phyloP scores from a whole-genome alignment of 192 early-diverging fungal species.

The Chytriomyces sp. region DNA sequence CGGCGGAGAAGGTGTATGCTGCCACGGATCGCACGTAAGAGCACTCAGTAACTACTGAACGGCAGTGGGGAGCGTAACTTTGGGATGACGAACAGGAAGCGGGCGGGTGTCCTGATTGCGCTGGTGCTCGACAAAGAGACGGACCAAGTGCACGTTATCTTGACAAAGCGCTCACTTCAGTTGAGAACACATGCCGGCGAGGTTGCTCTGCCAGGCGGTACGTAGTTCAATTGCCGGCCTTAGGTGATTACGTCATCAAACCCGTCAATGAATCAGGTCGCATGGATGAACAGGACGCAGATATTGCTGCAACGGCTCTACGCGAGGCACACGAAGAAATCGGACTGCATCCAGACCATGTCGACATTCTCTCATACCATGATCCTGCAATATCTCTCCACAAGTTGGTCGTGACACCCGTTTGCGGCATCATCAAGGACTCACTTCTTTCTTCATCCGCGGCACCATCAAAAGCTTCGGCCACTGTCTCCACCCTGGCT shows the following conservation, averaged over 20 bases:
- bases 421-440: conserved; percentile 20
- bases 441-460: neutral
- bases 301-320: conserved; percentile 31
- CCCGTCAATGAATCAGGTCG: too few species aligned
- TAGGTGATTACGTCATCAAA: too few species aligned
- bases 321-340: conserved; percentile 47
- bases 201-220: conserved; percentile 43
- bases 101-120: conserved; percentile 39
- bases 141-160: conserved; percentile 23
- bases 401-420: conserved; percentile 40
- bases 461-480: neutral
- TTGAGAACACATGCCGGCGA: conserved; percentile 44
- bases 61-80: too few species aligned
- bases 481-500: neutral
- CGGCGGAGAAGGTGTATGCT: too few species aligned
- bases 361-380: conserved; percentile 30
- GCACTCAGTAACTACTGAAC: too few species aligned
- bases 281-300: conserved; percentile 26
- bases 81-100: too few species aligned
- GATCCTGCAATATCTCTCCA: conserved; percentile 26
- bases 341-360: conserved; percentile 27
- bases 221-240: too few species aligned
- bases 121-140: conserved; percentile 22
- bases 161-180: conserved; percentile 28
- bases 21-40: too few species aligned